A percentile compares a stretch with the other conserved stretches of the same genome.
These are phyloP conservation scores for Boletus reticulatus DNA, from an alignment of 768 basidiomycete species.

Conservation along the genomic window DNA sequence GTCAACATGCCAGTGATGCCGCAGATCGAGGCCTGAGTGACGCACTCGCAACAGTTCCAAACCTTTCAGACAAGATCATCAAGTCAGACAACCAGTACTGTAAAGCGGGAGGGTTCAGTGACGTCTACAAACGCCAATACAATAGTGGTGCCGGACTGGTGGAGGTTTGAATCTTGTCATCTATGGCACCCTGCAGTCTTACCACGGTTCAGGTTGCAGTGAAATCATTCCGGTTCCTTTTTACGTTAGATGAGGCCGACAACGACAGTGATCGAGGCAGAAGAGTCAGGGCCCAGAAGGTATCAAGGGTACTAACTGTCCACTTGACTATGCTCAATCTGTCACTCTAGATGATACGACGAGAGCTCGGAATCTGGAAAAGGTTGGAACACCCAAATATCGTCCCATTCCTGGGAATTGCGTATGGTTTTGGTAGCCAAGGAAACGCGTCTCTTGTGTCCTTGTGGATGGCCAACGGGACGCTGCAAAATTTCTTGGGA, in stretches of 20 bases:
- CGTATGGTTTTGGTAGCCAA: slow-evolving; percentile 21
- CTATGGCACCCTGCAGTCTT: not conserved
- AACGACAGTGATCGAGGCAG: not conserved
- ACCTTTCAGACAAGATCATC: not conserved
- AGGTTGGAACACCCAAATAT: not conserved
- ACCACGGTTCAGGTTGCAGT: not conserved
- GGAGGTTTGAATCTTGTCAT: not conserved
- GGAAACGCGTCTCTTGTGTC: not conserved
- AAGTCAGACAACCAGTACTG: not conserved
- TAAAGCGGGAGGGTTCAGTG: not conserved
- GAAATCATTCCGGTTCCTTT: not conserved
- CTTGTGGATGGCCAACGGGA: slow-evolving; percentile 2
- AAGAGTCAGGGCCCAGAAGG: not conserved
- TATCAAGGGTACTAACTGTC: too few relatives aligned
- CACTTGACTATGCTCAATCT: not conserved
- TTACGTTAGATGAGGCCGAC: not conserved
- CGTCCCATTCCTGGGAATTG: slow-evolving; percentile 11
- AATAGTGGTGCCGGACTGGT: not conserved
- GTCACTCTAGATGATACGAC: not conserved
- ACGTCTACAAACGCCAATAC: not conserved
- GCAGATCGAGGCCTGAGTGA: too few relatives aligned
- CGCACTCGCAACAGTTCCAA: not conserved
- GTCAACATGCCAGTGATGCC: too few relatives aligned
- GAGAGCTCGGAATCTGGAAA: not conserved
- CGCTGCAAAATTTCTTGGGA: not conserved